A percentile compares a stretch with the other conserved stretches of the same genome.
Evolutionary conservation across 2,329 filamentous ascomycete species (phyloP).

Genomic region (Penicillium sp.): DNA sequence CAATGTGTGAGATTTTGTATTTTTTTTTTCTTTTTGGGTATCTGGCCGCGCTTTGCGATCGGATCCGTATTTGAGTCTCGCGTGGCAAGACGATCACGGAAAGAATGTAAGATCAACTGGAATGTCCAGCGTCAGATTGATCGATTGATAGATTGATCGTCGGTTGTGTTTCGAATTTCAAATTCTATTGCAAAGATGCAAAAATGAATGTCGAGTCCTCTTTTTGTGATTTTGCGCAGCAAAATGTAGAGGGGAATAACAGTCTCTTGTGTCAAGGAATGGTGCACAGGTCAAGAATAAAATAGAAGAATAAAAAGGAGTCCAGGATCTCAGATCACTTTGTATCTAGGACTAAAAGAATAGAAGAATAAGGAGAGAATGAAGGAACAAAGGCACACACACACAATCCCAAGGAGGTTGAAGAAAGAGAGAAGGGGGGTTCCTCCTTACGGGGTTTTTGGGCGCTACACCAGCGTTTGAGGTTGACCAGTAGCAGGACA

Average conservation of each 20-base stretch:
- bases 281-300: constrained; percentile 29
- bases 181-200: constrained; percentile 1
- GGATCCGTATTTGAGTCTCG: constrained; percentile 23
- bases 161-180: background rate
- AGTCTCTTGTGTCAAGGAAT: constrained; percentile 29
- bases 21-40: background rate
- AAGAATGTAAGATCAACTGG: constrained; percentile 36
- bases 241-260: constrained; percentile 22
- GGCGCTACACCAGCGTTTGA: constrained; percentile 16
- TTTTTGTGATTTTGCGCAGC: constrained; percentile 30
- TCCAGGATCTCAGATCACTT: constrained; percentile 34
- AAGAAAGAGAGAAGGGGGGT: constrained; percentile 17
- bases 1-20: constrained; percentile 5
- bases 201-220: constrained; percentile 24
- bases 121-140: constrained; percentile 31
- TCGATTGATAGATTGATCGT: constrained; percentile 2
- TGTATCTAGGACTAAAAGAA: constrained; percentile 16
- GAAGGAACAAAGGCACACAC: constrained; percentile 24
- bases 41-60: constrained; percentile 10
- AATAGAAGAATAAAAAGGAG: constrained; percentile 21
- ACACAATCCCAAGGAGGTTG: constrained; percentile 19
- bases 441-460: constrained; percentile 11
- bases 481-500: background rate
- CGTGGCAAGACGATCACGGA: constrained; percentile 31
- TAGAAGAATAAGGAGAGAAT: constrained; percentile 23